Conservation (phyloP, 2,329 filamentous ascomycete genomes). For the Fulvia fulva region DNA sequence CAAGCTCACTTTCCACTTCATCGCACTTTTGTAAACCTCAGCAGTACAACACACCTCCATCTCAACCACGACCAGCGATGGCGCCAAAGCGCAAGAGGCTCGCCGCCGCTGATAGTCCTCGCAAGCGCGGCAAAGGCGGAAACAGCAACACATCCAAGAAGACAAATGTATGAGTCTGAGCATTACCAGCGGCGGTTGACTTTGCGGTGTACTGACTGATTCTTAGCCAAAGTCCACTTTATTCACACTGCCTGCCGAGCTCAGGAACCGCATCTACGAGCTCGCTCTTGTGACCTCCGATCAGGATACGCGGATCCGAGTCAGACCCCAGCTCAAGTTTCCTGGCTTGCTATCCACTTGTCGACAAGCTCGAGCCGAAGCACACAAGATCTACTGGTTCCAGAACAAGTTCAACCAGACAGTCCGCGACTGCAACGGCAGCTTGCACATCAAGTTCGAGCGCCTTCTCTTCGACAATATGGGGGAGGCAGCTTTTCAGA, state of each 20-base stretch:
- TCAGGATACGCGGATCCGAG: neutral
- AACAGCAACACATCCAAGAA: neutral
- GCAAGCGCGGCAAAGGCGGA: neutral
- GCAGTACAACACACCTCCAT: too few relatives aligned
- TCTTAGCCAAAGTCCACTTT: neutral
- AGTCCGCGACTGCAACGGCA: neutral
- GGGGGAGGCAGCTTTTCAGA: too few relatives aligned
- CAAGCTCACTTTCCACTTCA: too few relatives aligned
- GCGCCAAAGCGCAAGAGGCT: neutral
- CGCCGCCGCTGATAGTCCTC: neutral
- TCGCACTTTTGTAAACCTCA: too few relatives aligned
- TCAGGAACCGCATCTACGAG: neutral
- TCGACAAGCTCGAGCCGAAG: neutral
- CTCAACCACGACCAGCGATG: neutral
- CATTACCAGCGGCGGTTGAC: neutral
- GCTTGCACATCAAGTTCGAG: too few relatives aligned
- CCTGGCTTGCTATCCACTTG: neutral
- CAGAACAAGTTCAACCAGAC: neutral
- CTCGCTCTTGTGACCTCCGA: neutral
- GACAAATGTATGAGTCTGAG: too few relatives aligned
- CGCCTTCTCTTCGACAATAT: too few relatives aligned
- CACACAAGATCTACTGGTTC: neutral
- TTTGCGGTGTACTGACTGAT: neutral
- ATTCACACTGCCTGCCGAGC: neutral
- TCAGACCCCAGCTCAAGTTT: neutral